Evolutionary conservation across 177 flowering plant species (phyloP).

Genomic region (Telopea speciosissima): DNA sequence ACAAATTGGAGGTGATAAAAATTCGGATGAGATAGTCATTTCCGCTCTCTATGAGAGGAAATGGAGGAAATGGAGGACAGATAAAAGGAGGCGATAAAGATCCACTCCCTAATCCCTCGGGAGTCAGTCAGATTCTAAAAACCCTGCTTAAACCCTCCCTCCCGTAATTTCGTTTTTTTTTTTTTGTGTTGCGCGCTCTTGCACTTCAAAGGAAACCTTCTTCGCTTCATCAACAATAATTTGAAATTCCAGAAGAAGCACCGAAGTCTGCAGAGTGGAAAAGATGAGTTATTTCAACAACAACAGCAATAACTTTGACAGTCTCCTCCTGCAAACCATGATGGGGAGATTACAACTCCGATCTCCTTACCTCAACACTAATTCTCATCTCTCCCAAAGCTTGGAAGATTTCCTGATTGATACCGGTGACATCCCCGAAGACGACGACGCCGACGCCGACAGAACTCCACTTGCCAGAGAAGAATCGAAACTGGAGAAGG

Average conservation of each 20-base stretch:
- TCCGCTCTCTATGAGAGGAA: too few relatives aligned
- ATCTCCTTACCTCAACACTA: conserved; percentile 22
- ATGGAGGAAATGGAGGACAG: too few relatives aligned
- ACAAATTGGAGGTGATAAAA: too few relatives aligned
- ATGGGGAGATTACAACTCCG: conserved; percentile 59
- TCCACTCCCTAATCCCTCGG: too few relatives aligned
- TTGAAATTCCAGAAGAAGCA: too few relatives aligned
- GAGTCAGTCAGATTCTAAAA: too few relatives aligned
- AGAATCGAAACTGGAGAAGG: conserved; percentile 76
- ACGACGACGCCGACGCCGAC: conserved; percentile 24
- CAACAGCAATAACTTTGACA: conserved; percentile 43
- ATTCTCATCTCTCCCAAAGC: conserved; percentile 27
- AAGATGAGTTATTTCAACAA: conserved; percentile 33
- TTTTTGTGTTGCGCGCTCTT: too few relatives aligned
- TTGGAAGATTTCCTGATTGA: conserved; percentile 61
- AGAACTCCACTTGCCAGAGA: conserved; percentile 55
- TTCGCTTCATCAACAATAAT: too few relatives aligned
- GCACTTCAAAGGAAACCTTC: too few relatives aligned
- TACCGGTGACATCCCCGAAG: conserved; percentile 16
- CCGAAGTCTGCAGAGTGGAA: too few relatives aligned
- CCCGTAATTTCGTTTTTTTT: background rate
- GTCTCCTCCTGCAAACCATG: conserved; percentile 59
- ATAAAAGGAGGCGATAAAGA: too few relatives aligned
- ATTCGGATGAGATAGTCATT: too few relatives aligned
- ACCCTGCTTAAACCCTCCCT: background rate